Evolutionary conservation across 2,329 filamentous ascomycete genomes (phyloP), one percentile per base, ranked within the genome.

Genomic region (Penicillium occitanis): DNA sequence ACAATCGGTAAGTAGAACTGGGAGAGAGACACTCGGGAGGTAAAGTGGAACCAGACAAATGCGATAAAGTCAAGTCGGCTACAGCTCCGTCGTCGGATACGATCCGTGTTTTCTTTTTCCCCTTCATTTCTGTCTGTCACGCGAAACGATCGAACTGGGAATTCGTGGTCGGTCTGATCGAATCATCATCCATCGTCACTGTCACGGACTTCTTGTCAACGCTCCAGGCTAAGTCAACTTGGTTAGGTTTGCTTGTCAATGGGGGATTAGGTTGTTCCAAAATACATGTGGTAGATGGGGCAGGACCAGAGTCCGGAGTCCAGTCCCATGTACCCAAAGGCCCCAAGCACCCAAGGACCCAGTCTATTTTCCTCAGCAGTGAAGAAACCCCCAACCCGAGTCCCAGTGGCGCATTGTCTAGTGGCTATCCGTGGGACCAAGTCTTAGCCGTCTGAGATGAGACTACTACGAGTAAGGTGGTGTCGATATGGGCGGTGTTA

Each of bases 321-420:
- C 51, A 53, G 50, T 53, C 50, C 50, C 50, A 53, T 53, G 50
- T 53, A 33, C 28, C 28, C 48, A 51, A 53, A 33, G 50, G 50
- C 50, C 50, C 50, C 50, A 53, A 53, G 50, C 50, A 33, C 50
- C 33, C 30, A 57, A 57, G 33, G 53, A 57, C 53, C 51, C 51
- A 55, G 51, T 55, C 51, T 30, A 40, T 57, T 57, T 57, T 37
- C 53, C 33, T 57, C 53, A 57, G 53, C 53, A 57, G 51, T 22
- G n/a, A 57, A 57, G 53, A 57, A 57, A 57, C 53, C 53, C 53
- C 53, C 53, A 57, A 57, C 33, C 53, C 33, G 53, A 57, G 53
- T 57, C 53, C 53, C 53, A 57, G 53, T 57, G 53, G 53, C 53
- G 53, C 30, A 57, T 22, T 10, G 53, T 57, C 53, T 57, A 57